phyloP scores from a whole-genome alignment of 306 rosid species.

The Prunus salicina region DNA sequence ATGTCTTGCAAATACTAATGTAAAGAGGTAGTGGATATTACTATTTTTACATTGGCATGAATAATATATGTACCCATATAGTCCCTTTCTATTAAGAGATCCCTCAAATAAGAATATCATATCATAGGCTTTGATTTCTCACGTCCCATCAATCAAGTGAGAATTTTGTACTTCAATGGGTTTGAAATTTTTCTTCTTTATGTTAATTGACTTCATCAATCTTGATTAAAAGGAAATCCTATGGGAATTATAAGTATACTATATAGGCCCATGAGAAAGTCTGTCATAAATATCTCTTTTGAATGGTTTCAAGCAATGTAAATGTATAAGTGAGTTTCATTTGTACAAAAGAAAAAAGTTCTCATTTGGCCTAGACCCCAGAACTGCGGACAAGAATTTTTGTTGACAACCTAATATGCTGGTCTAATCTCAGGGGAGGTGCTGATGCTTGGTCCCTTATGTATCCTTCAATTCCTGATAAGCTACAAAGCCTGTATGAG shows the following conservation, averaged over 20 bases:
- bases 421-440: constrained; percentile 62
- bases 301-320: not conserved
- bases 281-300: not conserved
- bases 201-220: not conserved
- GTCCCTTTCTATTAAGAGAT: too few species aligned
- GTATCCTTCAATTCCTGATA: constrained; percentile 80
- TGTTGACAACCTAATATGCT: constrained; percentile 18
- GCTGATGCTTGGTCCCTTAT: constrained; percentile 81
- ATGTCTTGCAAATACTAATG: constrained; percentile 75
- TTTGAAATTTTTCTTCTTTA: not conserved
- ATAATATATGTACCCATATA: not conserved
- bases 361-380: not conserved
- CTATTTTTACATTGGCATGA: not conserved
- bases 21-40: constrained; percentile 36
- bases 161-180: not conserved
- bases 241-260: not conserved
- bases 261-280: not conserved
- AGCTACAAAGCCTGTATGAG: constrained; percentile 66
- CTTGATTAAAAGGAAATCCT: not conserved
- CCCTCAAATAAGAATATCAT: not conserved
- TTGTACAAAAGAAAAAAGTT: not conserved
- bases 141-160: too few species aligned
- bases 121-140: too few species aligned
- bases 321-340: not conserved
- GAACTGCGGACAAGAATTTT: not conserved